Percentiles rank a stretch among this genome's conserved stretches.
Evolutionary conservation across 2,329 filamentous ascomycete genomes (phyloP).

Genomic region (Cercospora beticola): DNA sequence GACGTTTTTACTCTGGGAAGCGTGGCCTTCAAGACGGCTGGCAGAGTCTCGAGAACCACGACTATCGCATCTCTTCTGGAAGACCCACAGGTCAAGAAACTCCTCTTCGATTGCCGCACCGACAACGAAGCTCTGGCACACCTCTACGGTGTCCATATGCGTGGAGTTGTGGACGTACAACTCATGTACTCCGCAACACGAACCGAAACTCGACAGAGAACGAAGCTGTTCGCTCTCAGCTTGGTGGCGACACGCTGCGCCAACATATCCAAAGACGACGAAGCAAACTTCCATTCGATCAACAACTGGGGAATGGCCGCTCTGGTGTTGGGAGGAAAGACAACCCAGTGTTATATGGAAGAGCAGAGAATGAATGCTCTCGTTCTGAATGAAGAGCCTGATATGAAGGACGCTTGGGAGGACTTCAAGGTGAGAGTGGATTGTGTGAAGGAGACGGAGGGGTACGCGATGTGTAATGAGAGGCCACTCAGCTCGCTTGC

Average conservation of each 20-base stretch:
- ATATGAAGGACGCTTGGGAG: neutral
- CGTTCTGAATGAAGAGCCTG: neutral
- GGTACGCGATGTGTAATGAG: neutral
- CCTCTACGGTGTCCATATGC: constrained; percentile 40
- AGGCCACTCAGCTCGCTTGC: neutral
- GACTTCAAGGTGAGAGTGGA: neutral
- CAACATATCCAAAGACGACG: neutral
- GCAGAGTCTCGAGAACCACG: constrained; percentile 19
- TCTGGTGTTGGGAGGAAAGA: neutral
- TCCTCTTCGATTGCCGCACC: constrained; percentile 60
- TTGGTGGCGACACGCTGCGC: neutral
- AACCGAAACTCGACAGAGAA: neutral
- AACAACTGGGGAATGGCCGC: neutral
- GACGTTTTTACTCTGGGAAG: constrained; percentile 46
- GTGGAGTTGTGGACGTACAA: constrained; percentile 55
- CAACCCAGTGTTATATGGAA: neutral
- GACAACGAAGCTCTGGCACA: constrained; percentile 55
- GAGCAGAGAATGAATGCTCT: neutral
- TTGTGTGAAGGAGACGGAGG: neutral
- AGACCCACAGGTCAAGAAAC: constrained; percentile 46
- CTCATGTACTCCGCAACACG: constrained; percentile 54
- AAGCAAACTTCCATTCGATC: neutral
- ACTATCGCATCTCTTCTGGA: constrained; percentile 48
- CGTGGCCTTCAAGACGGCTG: constrained; percentile 43
- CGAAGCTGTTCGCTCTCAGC: neutral